phyloP scores from a whole-genome alignment of 2,329 filamentous ascomycete genomes.

The Raffaelea ambrosiae region DNA sequence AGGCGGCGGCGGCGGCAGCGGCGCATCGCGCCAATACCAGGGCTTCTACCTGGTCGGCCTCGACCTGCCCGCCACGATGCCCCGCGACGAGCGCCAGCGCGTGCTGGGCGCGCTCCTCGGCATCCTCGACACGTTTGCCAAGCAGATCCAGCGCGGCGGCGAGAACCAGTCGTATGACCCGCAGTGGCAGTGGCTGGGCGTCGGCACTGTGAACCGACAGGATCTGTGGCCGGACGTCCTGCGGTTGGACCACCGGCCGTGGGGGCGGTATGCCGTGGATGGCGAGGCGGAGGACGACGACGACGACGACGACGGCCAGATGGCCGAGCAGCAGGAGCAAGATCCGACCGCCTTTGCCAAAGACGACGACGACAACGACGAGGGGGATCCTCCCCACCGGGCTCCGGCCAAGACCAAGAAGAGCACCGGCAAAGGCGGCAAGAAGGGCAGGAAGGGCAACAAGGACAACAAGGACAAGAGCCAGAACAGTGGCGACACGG shows the following conservation, averaged over 20 bases:
- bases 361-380: conserved; percentile 22
- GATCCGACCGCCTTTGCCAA: too few relatives aligned
- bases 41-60: conserved; percentile 56
- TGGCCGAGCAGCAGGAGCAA: conserved; percentile 28
- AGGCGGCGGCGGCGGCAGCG: conserved; percentile 23
- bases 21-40: conserved; percentile 38
- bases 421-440: conserved; percentile 16
- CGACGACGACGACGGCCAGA: conserved; percentile 20
- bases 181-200: conserved; percentile 39
- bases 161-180: conserved; percentile 40
- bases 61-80: conserved; percentile 19
- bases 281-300: conserved; percentile 31
- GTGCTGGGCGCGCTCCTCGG: conserved; percentile 34
- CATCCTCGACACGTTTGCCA: conserved; percentile 39
- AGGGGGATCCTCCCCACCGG: too few relatives aligned
- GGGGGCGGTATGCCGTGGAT: conserved; percentile 35
- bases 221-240: conserved; percentile 22
- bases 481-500: conserved; percentile 8
- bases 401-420: conserved; percentile 8
- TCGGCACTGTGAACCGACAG: conserved; percentile 25
- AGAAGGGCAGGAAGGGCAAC: conserved; percentile 1
- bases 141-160: conserved; percentile 25
- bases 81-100: conserved; percentile 31
- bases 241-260: conserved; percentile 36
- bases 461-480: conserved; percentile 12